These are phyloP conservation scores for Bauhinia variegata DNA, from an alignment of 306 rosid genomes.

Conservation along the genomic window DNA sequence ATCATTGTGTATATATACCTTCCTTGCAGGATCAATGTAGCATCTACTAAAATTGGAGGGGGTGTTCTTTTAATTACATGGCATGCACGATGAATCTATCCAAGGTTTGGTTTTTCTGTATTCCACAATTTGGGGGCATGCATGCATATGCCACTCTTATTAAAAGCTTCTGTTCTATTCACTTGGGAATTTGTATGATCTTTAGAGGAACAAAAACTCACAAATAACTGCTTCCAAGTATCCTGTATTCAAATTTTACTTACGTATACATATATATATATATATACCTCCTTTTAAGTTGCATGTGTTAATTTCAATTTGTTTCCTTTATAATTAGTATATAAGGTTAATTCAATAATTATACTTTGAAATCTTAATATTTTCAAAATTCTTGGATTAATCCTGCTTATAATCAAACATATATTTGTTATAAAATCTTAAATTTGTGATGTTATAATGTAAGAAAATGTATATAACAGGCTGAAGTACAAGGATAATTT, in stretches of 20 bases:
- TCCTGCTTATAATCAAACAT: no score
- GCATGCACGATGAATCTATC: constrained; percentile 13
- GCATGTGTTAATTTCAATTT: constrained; percentile 31
- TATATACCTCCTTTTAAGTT: constrained; percentile 7
- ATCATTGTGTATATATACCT: neutral
- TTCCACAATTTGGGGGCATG: constrained; percentile 26
- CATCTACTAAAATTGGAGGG: constrained; percentile 38
- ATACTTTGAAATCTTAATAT: no score
- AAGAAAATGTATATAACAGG: no score
- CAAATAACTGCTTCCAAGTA: constrained; percentile 7
- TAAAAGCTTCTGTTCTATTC: constrained; percentile 21
- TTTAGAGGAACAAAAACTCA: no score
- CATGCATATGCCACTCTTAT: no score
- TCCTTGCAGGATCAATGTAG: constrained; percentile 45
- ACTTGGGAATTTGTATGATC: constrained; percentile 28
- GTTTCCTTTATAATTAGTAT: no score
- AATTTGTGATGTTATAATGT: no score
- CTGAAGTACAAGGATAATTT: no score
- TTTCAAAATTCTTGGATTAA: no score
- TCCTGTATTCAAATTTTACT: constrained; percentile 27
- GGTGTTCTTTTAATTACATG: constrained; percentile 33
- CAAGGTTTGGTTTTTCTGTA: constrained; percentile 35
- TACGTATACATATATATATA: neutral
- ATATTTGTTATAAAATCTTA: no score
- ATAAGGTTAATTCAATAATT: no score